Evolutionary conservation across 257 asterid genomes (phyloP).

Genomic region (Gynochthodes officinalis): DNA sequence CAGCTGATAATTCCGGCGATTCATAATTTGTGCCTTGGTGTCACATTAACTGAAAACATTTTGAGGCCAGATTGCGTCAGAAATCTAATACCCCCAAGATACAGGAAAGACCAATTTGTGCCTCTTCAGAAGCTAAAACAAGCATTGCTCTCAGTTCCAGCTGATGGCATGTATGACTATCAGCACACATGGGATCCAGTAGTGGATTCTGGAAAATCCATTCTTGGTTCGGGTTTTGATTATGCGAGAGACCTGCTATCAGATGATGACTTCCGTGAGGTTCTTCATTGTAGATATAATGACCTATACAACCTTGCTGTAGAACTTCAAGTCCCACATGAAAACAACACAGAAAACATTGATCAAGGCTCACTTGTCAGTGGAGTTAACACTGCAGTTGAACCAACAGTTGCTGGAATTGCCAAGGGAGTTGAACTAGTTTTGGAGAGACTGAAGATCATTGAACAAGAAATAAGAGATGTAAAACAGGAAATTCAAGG

Average conservation of each 20-base stretch:
- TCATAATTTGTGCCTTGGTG: constrained; percentile 56
- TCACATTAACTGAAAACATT: constrained; percentile 55
- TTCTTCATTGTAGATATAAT: constrained; percentile 68
- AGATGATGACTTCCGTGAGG: constrained; percentile 87
- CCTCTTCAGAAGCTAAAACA: constrained; percentile 53
- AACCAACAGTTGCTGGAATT: constrained; percentile 68
- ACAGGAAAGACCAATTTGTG: constrained; percentile 53
- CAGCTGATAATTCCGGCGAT: constrained; percentile 68
- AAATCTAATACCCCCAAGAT: constrained; percentile 60
- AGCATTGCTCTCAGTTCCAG: constrained; percentile 77
- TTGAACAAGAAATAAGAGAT: constrained; percentile 82
- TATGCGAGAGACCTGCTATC: constrained; percentile 76
- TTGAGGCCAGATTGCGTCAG: constrained; percentile 72
- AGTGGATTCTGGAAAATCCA: constrained; percentile 50
- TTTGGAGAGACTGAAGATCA: constrained; percentile 72
- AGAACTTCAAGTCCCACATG: constrained; percentile 74
- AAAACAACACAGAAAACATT: constrained; percentile 30
- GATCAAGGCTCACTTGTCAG: constrained; percentile 18
- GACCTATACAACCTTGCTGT: constrained; percentile 78
- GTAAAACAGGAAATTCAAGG: constrained; percentile 86
- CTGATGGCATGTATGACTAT: constrained; percentile 78
- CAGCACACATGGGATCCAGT: constrained; percentile 82
- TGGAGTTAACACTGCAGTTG: constrained; percentile 47
- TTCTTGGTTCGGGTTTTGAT: constrained; percentile 59
- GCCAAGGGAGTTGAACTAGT: constrained; percentile 86